Evolutionary conservation across 148 eudicot genomes (phyloP), one percentile per base, ranked within the genome.

Genomic region (Heliamphora exappendiculata): DNA sequence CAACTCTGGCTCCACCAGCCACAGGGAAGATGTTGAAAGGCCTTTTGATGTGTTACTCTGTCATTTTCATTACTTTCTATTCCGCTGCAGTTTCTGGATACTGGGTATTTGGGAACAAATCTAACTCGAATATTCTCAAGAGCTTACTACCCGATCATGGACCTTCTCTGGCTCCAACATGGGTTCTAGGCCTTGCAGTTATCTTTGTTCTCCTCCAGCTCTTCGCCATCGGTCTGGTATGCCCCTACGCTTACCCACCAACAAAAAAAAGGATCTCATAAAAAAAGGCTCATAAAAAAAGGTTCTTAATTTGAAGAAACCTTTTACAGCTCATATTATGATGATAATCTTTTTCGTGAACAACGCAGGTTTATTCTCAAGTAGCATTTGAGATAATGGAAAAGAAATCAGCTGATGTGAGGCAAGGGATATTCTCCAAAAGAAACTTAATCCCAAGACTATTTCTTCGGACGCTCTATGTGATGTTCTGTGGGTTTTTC

Each of bases 11-110:
- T 75, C 98, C 98, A 76, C 99, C 99, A 10, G 92, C 88, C 7
- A 82, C 99, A 0, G 99, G 99, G 58, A 96, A 96, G 89, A 91
- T 96, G 99, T 63, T 93, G 69, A 96, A 93, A 77, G 99, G 97
- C 77, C 91, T 96, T 7, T 24, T 85, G 29, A 71, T 96, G 84
- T 96, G 99, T 82, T 96, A 96, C 79, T 24, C 86, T 36, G 98
- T 93, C 17, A 92, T 96, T 28, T 81, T 89, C 29, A 12, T 92
- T 39, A 96, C 99, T 8, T 96, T 91, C 83, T 96, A 96, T 85
- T 84, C 98, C 5, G 91, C 85, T 77, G 91, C 99, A 49, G 82
- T 85, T 34, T 84, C 94, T 26, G 99, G 99, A 26, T 96, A 96
- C 69, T 89, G 89, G 85, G 88, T 87, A 5, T 96, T 96, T 85